Base-by-base conservation (phyloP, 495 filamentous ascomycete species). In the Neurospora sp. region DNA sequence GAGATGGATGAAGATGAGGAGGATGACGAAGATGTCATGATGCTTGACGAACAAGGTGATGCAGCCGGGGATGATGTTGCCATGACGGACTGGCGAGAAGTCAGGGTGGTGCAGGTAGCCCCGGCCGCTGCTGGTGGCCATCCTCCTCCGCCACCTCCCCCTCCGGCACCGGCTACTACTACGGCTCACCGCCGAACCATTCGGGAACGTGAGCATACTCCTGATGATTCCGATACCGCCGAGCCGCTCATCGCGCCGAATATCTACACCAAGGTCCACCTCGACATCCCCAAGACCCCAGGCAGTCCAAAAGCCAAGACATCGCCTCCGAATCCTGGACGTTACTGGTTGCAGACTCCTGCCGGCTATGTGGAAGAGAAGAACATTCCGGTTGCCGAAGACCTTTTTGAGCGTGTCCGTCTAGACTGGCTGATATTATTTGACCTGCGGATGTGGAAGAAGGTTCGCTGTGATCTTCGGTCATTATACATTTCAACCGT, bases 351-450 rank as follows among this genome's bases (percentile, higher is more conserved):
- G 41, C 90, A 93, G 72, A 93, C 90, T 38, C 93, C 96, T 2
- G 83, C 85, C 16, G 88, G 85, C 37, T 93, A 89, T 46, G 85
- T 81, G 44, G 84, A 85, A 39, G 85, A 86, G 18, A 84, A 88
- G 18, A 80, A 85, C 37, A 81, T 91, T 6, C 91, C 91, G 20
- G 80, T 88, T 2, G 89, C 94, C 71, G 96, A 98, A 77, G 91
- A 99, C 77, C 81, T 98, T 41, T 91, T 91, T 80, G 87, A 94
- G 76, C 90, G 96, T 35, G 91, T 98, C 12, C 92, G 96, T 40
- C 84, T 99, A 5, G 96, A 99, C 80, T 97, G 92, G 91, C 86
- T 98, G 80, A 92, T 99, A 53, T 86, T 99, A n/a, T 99, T 95
- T 80, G 96, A 99, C 78, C 83, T 99, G 46, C 84, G 96, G 70